Evolutionary conservation across 495 filamentous ascomycete species (phyloP), one percentile per base, ranked within the genome.

Genomic region (Penicillium angulare): DNA sequence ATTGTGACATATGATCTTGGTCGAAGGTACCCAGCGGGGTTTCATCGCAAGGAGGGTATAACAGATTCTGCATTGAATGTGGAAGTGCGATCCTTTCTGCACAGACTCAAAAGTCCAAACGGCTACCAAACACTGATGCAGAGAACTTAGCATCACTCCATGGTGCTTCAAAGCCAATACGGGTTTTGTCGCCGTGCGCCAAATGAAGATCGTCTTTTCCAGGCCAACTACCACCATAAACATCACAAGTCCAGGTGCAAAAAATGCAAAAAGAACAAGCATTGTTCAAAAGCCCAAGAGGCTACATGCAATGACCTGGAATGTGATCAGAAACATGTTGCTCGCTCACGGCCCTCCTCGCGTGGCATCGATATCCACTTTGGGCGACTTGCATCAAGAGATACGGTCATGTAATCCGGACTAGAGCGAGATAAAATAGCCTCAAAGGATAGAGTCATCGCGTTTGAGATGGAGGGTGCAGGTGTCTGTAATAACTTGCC

Each of bases 391-490:
- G 65, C 41, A 15, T 72, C 63, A 6, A 57, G 56, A 26, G 66
- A 69, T 42, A 49, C 40, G 18, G 65, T 68, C 23, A 63, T 66
- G 58, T 68, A 62, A 38, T 69, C 60, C 29, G 63, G 53, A 22
- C 16, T 46, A 8, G 36, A 67, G 31, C 61, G 64, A 3, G 60
- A 69, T 47, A 5, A 34, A 23, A 54, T 59, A 32, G 51, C 61
- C 10, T 18, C 13, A 3, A 12, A 33, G 9, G 27, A 58, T 9
- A 41, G 33, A 9, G 36, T 75, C 2, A 69, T 76, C 23, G 70
- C 57, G 15, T 74, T 76, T 31, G 72, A 76, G 49, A 76, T 75
- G 69, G 72, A 75, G 38, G 65, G 3, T 5, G 3, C 43, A 1
- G 43, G 43, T 2, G 15, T 45, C 2, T 33, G 27, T 40, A 33